Percentiles rank a stretch among this genome's conserved stretches.
Evolutionary conservation across 2,329 filamentous ascomycete species (phyloP).

Genomic region (Cladosporium cucumerinum): DNA sequence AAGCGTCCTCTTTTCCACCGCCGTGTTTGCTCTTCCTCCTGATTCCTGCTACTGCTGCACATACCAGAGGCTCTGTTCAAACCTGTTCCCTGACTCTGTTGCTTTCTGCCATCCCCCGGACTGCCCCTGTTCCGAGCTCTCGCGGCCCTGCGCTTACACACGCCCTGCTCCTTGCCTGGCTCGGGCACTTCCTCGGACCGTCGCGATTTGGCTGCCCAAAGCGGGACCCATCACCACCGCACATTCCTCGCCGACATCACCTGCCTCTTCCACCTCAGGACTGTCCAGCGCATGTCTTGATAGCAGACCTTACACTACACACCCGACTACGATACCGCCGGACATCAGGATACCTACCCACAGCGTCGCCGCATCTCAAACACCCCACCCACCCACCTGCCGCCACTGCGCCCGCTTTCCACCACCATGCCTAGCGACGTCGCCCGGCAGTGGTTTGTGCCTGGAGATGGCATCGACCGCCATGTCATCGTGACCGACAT

Average conservation of each 20-base stretch:
- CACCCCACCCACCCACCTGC: neutral
- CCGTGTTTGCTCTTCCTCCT: neutral
- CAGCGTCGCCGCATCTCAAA: neutral
- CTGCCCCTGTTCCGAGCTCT: neutral
- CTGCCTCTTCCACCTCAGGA: neutral
- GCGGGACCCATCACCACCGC: conserved; percentile 7
- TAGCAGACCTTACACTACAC: neutral
- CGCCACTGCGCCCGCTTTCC: neutral
- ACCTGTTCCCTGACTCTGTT: neutral
- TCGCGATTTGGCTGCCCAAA: conserved; percentile 17
- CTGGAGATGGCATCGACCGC: conserved; percentile 49
- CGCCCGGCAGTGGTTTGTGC: conserved; percentile 49
- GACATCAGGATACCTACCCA: neutral
- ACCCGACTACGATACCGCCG: neutral
- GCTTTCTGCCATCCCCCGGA: neutral
- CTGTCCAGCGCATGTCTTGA: neutral
- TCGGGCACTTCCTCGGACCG: conserved; percentile 12
- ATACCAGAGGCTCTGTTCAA: neutral
- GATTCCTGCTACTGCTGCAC: conserved; percentile 1
- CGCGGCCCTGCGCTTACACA: neutral
- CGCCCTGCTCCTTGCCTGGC: neutral
- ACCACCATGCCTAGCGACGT: conserved; percentile 33
- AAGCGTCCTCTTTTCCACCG: conserved; percentile 1
- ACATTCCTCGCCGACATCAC: neutral
- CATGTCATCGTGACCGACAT: conserved; percentile 53